Percentiles rank a stretch among this genome's conserved stretches.
phyloP scores from a whole-genome alignment of 305 asterid species.

The Fraxinus dipetala region DNA sequence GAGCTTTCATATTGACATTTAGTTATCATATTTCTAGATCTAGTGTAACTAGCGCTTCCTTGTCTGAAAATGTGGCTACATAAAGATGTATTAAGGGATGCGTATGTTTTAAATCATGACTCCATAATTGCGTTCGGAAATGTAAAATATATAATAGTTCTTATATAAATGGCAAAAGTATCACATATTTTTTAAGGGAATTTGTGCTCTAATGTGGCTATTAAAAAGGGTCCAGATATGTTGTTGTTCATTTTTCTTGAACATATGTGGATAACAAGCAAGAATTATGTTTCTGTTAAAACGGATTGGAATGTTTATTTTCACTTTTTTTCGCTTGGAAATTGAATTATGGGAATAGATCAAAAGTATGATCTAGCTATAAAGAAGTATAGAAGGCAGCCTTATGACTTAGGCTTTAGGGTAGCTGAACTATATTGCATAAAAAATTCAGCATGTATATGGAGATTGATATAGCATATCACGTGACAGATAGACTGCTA shows the following conservation, averaged over 20 bases:
- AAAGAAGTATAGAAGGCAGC: background rate
- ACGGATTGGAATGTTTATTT: background rate
- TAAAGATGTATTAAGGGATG: background rate
- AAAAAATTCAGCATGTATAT: background rate
- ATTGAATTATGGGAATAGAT: background rate
- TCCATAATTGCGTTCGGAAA: background rate
- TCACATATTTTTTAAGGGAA: background rate
- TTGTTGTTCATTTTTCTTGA: constrained; percentile 2
- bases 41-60: background rate
- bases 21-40: constrained; percentile 18
- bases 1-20: constrained; percentile 1
- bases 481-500: background rate
- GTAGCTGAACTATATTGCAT: background rate
- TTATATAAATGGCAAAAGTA: background rate
- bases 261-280: background rate
- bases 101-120: background rate
- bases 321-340: constrained; percentile 3
- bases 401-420: background rate
- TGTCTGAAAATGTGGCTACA: background rate
- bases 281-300: background rate
- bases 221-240: background rate
- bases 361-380: background rate
- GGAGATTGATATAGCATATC: constrained; percentile 1
- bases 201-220: background rate
- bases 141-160: background rate